Conservation (phyloP, 2,329 filamentous ascomycete genomes). For the Aspergillus japonicus region DNA sequence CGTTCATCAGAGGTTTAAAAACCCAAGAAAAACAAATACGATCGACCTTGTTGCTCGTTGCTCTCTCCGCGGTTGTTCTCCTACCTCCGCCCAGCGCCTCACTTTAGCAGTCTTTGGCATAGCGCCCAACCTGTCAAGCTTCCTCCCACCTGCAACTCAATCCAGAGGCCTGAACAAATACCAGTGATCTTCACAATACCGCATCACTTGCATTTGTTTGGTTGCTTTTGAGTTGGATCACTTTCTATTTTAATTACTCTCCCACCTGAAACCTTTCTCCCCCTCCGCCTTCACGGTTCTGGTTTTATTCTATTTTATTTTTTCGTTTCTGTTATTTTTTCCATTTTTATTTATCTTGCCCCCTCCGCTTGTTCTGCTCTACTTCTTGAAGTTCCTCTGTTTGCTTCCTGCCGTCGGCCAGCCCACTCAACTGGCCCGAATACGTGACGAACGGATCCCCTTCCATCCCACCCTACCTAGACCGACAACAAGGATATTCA, state of each 20-base stretch:
- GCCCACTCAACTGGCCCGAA: slow-evolving; percentile 3
- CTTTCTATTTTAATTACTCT: not conserved
- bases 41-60: slow-evolving; percentile 3
- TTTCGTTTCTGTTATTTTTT: not conserved
- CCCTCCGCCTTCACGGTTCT: not conserved
- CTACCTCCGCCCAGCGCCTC: slow-evolving; percentile 12
- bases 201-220: not conserved
- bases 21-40: not conserved
- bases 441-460: not conserved
- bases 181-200: not conserved
- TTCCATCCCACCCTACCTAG: not conserved
- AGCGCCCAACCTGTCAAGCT: slow-evolving; percentile 13
- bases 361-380: not conserved
- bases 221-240: not conserved
- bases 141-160: slow-evolving; percentile 5
- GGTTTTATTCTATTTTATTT: too few species aligned
- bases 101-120: slow-evolving; percentile 11
- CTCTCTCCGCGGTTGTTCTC: slow-evolving; percentile 9
- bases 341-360: not conserved
- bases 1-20: not conserved
- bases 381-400: not conserved
- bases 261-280: not conserved
- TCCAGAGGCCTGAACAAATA: not conserved
- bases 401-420: slow-evolving; percentile 6
- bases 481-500: slow-evolving; percentile 1